Base-by-base conservation (phyloP, 176 grass and related monocot species). In the Musa troglodytarum region DNA sequence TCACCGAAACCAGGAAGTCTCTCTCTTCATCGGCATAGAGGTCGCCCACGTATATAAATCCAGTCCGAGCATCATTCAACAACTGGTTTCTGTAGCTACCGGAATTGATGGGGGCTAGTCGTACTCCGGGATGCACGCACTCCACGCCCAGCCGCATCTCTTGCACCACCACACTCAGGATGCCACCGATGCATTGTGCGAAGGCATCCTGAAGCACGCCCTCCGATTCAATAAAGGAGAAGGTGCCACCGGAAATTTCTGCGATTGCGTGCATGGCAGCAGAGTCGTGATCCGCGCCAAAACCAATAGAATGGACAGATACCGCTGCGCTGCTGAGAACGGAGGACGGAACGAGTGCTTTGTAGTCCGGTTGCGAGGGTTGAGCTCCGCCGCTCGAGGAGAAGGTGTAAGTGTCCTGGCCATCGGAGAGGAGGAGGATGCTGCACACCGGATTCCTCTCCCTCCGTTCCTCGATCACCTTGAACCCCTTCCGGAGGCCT, bases 361-460 rank as follows among this genome's bases (percentile, higher is more conserved):
- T 84, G 17, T 91, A 88, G 79, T 74, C 77, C 63, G 49, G 10
- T 0, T 10, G 65, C 14, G 25, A 11, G 24, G 29, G 75, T 0
- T 16, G 65, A 11, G 0, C 13, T 49, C 61, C 19, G 0, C 1
- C 65, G 20, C 54, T 61, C 9, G 73, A 75, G 66, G 51, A 1
- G 23, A 70, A 52, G 50, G 75, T 90, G 53, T 80, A 85, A 3
- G 51, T 87, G 80, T 96, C 88, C 54, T 87, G 84, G 2, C 92
- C 88, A 55, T 96, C 92, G 11, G 92, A 91, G 61, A 96, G 92
- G 16, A 96, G 88, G 1, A 96, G 81, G 73, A 96, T 82, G 82
- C 92, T 91, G 54, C 79, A 82, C 0, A 96, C 92, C 12, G 92
- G 54, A 63, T 87, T 96, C 65, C 81, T 52, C 76, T 85, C 52